Base-by-base conservation (phyloP, 257 asterid species). In the Asclepias syriaca region DNA sequence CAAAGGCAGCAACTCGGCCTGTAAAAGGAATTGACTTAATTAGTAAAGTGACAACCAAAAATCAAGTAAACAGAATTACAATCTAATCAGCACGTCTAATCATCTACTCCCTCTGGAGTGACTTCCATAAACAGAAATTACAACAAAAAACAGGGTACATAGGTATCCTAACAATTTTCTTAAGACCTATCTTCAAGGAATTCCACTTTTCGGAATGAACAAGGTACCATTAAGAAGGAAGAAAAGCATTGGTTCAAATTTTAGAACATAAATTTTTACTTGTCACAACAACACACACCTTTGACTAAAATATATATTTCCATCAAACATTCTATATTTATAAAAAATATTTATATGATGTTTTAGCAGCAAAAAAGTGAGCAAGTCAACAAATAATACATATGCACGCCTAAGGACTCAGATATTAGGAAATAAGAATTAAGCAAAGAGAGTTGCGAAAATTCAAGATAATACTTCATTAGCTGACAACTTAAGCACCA, bases 1-100 rank as follows among this genome's bases (percentile, higher is more conserved):
- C 96, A 94, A 74, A 22, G 95, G 95, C 83, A 89, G 74, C 71
- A 94, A 87, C 80, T 91, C 98, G 55, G 84, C 96, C 98, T 94
- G 91, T 37, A 40, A 59, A 59, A 29, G 65, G 5, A 59, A 59
- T 29, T 29, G 29, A 19, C 19, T 59, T 19, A 59, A 0, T 27
- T 5, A 27, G 12, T 27, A 59, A 57, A 5, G 24, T 5, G 65
- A 59, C 65, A 59, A 59, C 82, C 15, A 27, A 57, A 59, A 59
- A 59, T 21, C 12, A 24, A 57, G 12, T 5, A 22, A 10, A 22
- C 29, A 55, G 1, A 6, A 55, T 55, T 55, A 55, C 3, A 3
- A 55, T 8, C 12, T 22, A 24, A 57, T 2, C 3, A 6, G 27
- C 3, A 22, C 37, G 24, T 24, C 64, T 24, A 24, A 14, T 48